Evolutionary conservation across 228 moss, liverwort and hornwort species (phyloP).

Genomic region (Sphagnum fallax): DNA sequence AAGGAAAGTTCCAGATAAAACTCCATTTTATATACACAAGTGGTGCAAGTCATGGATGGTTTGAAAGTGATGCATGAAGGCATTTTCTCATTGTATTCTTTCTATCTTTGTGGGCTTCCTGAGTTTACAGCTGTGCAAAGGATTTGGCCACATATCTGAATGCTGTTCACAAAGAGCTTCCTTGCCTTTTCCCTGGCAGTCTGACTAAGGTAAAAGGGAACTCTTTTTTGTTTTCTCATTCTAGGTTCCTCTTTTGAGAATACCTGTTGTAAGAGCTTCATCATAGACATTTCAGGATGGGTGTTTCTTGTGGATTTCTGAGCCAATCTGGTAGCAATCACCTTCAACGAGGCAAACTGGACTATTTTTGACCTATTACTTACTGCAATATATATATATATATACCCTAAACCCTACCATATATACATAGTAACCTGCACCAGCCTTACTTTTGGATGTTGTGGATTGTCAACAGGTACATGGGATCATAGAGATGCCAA

Average conservation of each 20-base stretch:
- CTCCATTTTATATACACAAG: too few relatives aligned
- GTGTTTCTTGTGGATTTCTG: too few relatives aligned
- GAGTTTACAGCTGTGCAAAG: conserved; percentile 44
- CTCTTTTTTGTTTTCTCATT: background rate
- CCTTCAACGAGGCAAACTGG: too few relatives aligned
- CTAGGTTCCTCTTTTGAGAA: too few relatives aligned
- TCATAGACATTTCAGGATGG: too few relatives aligned
- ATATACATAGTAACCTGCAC: too few relatives aligned
- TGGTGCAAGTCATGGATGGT: too few relatives aligned
- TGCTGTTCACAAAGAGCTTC: conserved; percentile 42
- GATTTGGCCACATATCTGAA: conserved; percentile 66
- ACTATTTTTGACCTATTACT: too few relatives aligned
- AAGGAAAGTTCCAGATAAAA: background rate
- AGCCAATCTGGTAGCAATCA: too few relatives aligned
- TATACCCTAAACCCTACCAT: too few relatives aligned
- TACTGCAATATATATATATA: too few relatives aligned
- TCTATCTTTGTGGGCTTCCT: background rate
- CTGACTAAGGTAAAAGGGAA: conserved; percentile 46
- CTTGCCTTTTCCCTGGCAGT: conserved; percentile 66
- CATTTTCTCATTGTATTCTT: background rate
- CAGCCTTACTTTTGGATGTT: background rate
- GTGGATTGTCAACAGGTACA: conserved; percentile 44
- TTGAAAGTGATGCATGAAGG: background rate
- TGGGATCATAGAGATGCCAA: conserved; percentile 89
- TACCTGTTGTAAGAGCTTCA: too few relatives aligned